Conservation (phyloP, 176 grass and related monocot genomes). For the Elaeis guineensis region DNA sequence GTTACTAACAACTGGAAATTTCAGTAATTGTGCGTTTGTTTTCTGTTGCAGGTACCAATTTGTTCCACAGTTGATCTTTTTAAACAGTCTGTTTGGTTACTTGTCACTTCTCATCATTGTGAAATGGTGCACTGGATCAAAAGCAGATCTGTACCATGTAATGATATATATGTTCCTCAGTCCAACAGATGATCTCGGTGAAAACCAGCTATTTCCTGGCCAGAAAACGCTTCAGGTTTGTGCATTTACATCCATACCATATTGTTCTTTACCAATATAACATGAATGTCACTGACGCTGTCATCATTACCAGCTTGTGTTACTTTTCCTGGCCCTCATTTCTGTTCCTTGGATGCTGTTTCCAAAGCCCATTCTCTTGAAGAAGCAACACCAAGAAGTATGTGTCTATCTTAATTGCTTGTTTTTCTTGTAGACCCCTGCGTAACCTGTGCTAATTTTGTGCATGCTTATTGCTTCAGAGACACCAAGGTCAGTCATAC, state of each 20-base stretch:
- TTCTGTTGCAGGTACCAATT: slow-evolving; percentile 62
- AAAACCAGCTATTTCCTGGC: slow-evolving; percentile 86
- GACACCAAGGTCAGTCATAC: slow-evolving; percentile 71
- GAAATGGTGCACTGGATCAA: slow-evolving; percentile 94
- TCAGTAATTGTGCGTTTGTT: neutral
- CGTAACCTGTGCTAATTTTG: slow-evolving; percentile 24
- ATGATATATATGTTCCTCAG: slow-evolving; percentile 99
- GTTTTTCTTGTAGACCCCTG: slow-evolving; percentile 10
- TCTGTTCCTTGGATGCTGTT: slow-evolving; percentile 94
- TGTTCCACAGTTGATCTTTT: slow-evolving; percentile 85
- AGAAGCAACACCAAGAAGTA: slow-evolving; percentile 71
- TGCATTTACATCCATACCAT: neutral
- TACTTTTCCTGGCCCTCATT: slow-evolving; percentile 75
- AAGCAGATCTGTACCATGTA: slow-evolving; percentile 78
- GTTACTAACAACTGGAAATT: too few species aligned
- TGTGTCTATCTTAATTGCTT: slow-evolving; percentile 9
- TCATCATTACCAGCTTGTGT: slow-evolving; percentile 39
- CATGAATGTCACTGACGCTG: slow-evolving; percentile 1
- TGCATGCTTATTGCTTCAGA: slow-evolving; percentile 37
- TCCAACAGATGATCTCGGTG: slow-evolving; percentile 74
- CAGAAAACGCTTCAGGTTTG: slow-evolving; percentile 84
- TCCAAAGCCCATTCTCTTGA: slow-evolving; percentile 87
- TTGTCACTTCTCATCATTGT: slow-evolving; percentile 76
- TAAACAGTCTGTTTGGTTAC: slow-evolving; percentile 94
- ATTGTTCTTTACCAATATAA: too few species aligned